Evolutionary conservation across 2,329 filamentous ascomycete genomes (phyloP).

Genomic region (Hyphodiscus sp.): DNA sequence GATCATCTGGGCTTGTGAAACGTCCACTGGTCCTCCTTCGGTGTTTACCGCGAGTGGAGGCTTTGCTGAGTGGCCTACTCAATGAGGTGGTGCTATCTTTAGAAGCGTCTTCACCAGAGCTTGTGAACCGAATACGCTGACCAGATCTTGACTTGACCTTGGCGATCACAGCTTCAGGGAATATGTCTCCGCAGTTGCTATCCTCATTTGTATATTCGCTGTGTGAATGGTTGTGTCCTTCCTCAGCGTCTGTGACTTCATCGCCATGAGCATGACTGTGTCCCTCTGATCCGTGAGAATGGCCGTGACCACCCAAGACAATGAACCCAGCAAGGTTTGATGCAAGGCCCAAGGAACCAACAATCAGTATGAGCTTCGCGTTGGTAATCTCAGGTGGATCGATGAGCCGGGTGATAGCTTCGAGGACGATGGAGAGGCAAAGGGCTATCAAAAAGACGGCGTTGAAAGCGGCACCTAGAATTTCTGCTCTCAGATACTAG

Average conservation of each 20-base stretch:
- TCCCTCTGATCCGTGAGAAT: slow-evolving; percentile 62
- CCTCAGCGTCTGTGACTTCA: slow-evolving; percentile 26
- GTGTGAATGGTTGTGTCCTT: slow-evolving; percentile 37
- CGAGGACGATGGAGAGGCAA: slow-evolving; percentile 92
- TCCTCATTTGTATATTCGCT: slow-evolving; percentile 45
- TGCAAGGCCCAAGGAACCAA: slow-evolving; percentile 76
- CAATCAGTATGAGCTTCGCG: slow-evolving; percentile 80
- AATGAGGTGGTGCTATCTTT: slow-evolving; percentile 12
- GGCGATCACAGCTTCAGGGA: slow-evolving; percentile 55
- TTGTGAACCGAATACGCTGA: slow-evolving; percentile 24
- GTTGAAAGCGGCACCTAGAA: slow-evolving; percentile 91
- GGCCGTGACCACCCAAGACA: slow-evolving; percentile 88
- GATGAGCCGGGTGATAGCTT: slow-evolving; percentile 86
- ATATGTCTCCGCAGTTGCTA: slow-evolving; percentile 54
- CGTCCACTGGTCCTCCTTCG: slow-evolving; percentile 34
- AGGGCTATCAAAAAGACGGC: slow-evolving; percentile 95
- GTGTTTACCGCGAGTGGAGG: slow-evolving; percentile 17
- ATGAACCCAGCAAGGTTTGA: slow-evolving; percentile 88
- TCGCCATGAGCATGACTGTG: slow-evolving; percentile 37
- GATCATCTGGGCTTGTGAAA: slow-evolving; percentile 61
- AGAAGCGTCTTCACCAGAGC: slow-evolving; percentile 24
- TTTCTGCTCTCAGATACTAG: slow-evolving; percentile 95
- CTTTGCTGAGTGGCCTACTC: slow-evolving; percentile 15
- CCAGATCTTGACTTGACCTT: slow-evolving; percentile 34
- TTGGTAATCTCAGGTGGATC: slow-evolving; percentile 84